Percentiles rank a stretch among this genome's conserved stretches.
Conservation (phyloP, 495 filamentous ascomycete genomes). For the Apiosordaria backusii region DNA sequence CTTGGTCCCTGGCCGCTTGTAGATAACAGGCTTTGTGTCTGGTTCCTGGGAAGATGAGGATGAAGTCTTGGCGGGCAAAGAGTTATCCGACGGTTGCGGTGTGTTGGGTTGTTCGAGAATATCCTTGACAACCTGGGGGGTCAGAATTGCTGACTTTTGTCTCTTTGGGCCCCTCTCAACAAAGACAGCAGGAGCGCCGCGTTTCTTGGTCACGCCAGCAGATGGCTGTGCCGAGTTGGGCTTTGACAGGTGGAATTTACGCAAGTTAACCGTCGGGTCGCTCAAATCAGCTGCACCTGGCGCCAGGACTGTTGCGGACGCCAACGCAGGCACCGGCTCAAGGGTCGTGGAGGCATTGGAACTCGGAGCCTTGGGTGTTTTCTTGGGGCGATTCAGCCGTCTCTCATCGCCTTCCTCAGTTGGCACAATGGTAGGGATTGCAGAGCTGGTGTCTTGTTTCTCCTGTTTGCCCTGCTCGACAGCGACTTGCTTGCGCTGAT, state of each 20-base stretch:
- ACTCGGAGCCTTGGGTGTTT: neutral
- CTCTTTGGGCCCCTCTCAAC: conserved; percentile 46
- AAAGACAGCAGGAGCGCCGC: conserved; percentile 42
- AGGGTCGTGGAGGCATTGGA: conserved; percentile 7
- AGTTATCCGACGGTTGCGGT: neutral
- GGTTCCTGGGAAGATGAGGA: neutral
- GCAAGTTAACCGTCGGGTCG: conserved; percentile 17
- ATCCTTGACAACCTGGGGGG: conserved; percentile 3
- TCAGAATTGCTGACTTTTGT: conserved; percentile 6
- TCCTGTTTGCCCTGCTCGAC: conserved; percentile 16
- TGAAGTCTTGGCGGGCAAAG: neutral
- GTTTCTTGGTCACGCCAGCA: conserved; percentile 36
- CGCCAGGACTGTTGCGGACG: neutral
- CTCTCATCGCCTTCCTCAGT: conserved; percentile 29
- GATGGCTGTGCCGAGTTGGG: conserved; percentile 24
- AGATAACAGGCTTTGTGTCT: conserved; percentile 7
- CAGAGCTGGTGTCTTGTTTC: neutral
- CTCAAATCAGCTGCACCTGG: conserved; percentile 5
- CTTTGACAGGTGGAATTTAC: conserved; percentile 49
- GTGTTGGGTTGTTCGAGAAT: neutral
- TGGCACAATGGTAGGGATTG: conserved; percentile 25
- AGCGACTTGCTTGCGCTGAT: conserved; percentile 36
- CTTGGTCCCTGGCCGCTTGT: conserved; percentile 26
- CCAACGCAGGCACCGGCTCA: neutral
- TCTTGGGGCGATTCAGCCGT: conserved; percentile 18